Evolutionary conservation across 208 protist species (phyloP).

Genomic region (Leishmania arabica): DNA sequence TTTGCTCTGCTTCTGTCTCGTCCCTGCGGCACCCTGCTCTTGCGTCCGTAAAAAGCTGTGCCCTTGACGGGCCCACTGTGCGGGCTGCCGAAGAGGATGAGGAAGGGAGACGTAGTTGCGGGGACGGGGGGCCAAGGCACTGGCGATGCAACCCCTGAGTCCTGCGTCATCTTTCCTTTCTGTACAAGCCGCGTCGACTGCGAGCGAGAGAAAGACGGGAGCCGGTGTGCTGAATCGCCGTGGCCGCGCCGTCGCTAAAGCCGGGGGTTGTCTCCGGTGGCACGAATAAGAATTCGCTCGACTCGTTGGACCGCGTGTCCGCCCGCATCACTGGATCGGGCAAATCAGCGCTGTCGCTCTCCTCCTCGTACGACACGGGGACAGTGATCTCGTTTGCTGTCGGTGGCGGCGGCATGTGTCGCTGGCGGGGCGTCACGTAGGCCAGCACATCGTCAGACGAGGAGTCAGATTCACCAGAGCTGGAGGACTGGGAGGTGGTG

Average conservation of each 20-base stretch:
- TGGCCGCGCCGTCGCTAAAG: not conserved
- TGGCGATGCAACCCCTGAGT: not conserved
- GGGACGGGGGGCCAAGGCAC: not conserved
- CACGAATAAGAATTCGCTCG: not conserved
- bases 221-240: no score
- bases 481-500: not conserved
- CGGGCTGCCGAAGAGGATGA: not conserved
- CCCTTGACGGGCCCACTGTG: not conserved
- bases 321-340: not conserved
- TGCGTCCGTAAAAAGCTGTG: no score
- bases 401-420: not conserved
- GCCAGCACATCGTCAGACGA: not conserved
- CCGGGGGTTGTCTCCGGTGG: not conserved
- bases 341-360: not conserved
- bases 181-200: not conserved
- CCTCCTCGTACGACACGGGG: not conserved
- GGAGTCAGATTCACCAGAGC: not conserved
- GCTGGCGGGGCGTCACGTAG: not conserved
- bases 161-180: not conserved
- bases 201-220: slow-evolving; percentile 2
- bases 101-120: not conserved
- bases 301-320: not conserved
- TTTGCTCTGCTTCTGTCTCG: not conserved
- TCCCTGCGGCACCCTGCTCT: not conserved
- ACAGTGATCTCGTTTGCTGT: not conserved